Evolutionary conservation across 169 alveolate genomes (phyloP).

Genomic region (Plasmodium blacklocki): DNA sequence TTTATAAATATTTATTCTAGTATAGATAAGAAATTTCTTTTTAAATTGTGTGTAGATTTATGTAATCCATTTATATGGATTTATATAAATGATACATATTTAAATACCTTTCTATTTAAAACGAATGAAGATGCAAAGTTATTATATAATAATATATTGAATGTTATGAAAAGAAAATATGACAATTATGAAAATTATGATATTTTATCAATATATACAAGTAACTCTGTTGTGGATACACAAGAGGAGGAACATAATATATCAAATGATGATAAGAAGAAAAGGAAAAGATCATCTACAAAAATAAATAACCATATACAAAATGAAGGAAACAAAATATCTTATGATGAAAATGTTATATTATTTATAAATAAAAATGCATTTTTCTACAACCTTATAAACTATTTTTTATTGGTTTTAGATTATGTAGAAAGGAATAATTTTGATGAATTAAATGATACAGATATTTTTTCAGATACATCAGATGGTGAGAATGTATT

Average conservation of each 20-base stretch:
- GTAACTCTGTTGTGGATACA: slow-evolving; percentile 19
- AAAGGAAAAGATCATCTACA: background rate
- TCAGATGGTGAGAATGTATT: slow-evolving; percentile 33
- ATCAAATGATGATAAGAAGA: background rate
- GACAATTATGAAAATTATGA: slow-evolving; percentile 30
- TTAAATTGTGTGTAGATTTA: slow-evolving; percentile 57
- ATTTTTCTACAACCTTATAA: slow-evolving; percentile 66
- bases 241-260: background rate
- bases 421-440: slow-evolving; percentile 21
- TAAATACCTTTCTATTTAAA: slow-evolving; percentile 54
- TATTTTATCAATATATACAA: slow-evolving; percentile 23
- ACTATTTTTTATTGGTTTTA: slow-evolving; percentile 69
- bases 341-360: slow-evolving; percentile 42
- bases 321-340: background rate
- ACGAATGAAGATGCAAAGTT: slow-evolving; percentile 56
- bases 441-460: background rate
- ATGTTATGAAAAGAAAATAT: slow-evolving; percentile 51
- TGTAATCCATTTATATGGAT: slow-evolving; percentile 74
- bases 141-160: slow-evolving; percentile 38
- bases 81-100: slow-evolving; percentile 33
- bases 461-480: slow-evolving; percentile 9
- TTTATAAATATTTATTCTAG: slow-evolving; percentile 73
- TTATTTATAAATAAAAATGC: slow-evolving; percentile 61
- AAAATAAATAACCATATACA: too few species aligned
- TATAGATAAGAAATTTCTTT: slow-evolving; percentile 70